These are phyloP conservation scores for Raffaelea albimanens DNA, from an alignment of 2,329 filamentous ascomycete species.

Conservation along the genomic window DNA sequence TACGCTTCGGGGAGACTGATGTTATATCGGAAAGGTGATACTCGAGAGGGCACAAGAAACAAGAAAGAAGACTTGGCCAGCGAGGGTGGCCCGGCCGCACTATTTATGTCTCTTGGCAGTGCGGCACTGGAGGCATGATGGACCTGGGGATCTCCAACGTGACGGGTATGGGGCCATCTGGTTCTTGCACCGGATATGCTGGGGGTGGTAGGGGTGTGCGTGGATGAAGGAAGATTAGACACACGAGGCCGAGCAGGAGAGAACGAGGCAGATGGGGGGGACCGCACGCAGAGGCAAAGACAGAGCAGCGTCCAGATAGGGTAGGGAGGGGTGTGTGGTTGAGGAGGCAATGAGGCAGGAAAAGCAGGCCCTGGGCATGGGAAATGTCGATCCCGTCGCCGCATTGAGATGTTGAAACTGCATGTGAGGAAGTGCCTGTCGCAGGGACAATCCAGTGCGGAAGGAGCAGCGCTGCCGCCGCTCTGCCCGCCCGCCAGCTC, in stretches of 20 bases:
- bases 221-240: neutral
- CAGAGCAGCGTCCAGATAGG: too few species aligned
- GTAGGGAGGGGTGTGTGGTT: slow-evolving; percentile 1
- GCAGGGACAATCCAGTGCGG: slow-evolving; percentile 8
- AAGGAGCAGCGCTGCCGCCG: neutral
- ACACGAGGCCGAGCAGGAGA: neutral
- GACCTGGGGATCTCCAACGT: slow-evolving; percentile 5
- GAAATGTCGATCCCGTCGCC: slow-evolving; percentile 19
- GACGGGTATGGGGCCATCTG: slow-evolving; percentile 1
- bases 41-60: slow-evolving; percentile 5
- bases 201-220: neutral
- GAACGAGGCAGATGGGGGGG: too few species aligned
- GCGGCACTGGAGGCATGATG: slow-evolving; percentile 1
- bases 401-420: slow-evolving; percentile 20
- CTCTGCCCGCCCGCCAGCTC: neutral
- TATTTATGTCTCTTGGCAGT: slow-evolving; percentile 17
- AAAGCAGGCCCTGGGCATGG: slow-evolving; percentile 9
- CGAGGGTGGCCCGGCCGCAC: slow-evolving; percentile 4
- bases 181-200: neutral
- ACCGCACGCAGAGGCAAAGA: too few species aligned
- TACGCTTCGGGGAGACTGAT: slow-evolving; percentile 6
- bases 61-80: slow-evolving; percentile 6
- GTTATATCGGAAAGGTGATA: slow-evolving; percentile 10
- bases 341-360: neutral
- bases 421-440: slow-evolving; percentile 17